Evolutionary conservation across 176 grass and related monocot species (phyloP), one percentile per base, ranked within the genome.

Genomic region (Oryza officinalis): DNA sequence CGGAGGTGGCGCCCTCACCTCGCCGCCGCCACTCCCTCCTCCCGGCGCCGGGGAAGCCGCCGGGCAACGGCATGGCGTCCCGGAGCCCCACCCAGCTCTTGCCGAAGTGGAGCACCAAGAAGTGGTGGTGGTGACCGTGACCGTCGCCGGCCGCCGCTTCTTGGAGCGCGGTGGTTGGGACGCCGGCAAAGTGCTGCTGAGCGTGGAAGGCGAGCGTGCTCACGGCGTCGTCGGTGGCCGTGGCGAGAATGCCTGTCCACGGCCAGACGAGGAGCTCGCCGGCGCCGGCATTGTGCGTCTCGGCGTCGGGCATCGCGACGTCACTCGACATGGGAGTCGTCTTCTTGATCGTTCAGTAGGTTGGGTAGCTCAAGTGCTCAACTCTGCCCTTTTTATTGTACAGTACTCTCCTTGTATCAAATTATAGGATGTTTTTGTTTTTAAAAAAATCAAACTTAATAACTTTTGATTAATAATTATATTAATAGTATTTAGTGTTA

Each of bases 71-170:
- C 32, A 72, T 73, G 45, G 75, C 68, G 66, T 66, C 26, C 20
- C 45, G 45, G 68, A 88, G 68, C 20, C 68, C 75, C 2, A 32
- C 1, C 81, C 69, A 63, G 6, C 60, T 67, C 81, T 88, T 74
- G 68, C 81, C 75, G 45, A 88, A 88, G 68, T 88, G 81, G 45
- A 88, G 60, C 67, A 88, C 59, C 74, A 89, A 17, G 71, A 85
- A 81, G 54, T 64, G 72, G 13, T 32, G 26, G 22, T n/a, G 14
- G 3, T 35, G 33, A 1, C 1, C 38, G 18, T 73, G 14, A 23
- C 54, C 57, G 76, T 37, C 78, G 17, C 10, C 22, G 18, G 64
- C 10, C 5, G 41, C 12, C 50, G 27, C 43, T 46, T 89, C 87
- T 41, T 33, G 40, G 77, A 81, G 87, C 41, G 18, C 50, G 30